A percentile compares a stretch with the other conserved stretches of the same genome.
Evolutionary conservation across 2,329 filamentous ascomycete species (phyloP).

Genomic region (Pseudogymnoascus sp.): DNA sequence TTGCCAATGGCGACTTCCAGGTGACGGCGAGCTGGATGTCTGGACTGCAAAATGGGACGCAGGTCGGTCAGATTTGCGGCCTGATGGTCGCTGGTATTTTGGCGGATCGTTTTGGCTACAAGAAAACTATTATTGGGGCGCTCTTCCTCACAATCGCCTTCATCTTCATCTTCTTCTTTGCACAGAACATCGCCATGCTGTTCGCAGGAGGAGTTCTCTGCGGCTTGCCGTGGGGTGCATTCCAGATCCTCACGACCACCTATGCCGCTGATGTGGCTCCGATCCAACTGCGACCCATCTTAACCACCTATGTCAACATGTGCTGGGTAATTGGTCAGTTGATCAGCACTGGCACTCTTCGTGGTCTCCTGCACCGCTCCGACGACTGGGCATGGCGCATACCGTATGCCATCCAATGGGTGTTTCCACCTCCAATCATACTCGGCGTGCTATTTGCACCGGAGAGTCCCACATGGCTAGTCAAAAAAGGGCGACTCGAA

Average conservation of each 20-base stretch:
- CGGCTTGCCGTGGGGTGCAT: conserved; percentile 40
- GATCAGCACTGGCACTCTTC: conserved; percentile 37
- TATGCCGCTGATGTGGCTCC: conserved; percentile 22
- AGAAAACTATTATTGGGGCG: conserved; percentile 33
- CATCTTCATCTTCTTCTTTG: conserved; percentile 39
- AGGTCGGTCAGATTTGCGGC: conserved; percentile 34
- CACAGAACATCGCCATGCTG: conserved; percentile 36
- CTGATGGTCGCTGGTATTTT: conserved; percentile 32
- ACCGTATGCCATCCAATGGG: conserved; percentile 26
- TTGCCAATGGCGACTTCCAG: conserved; percentile 26
- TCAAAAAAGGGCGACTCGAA: conserved; percentile 14
- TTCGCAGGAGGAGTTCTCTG: conserved; percentile 36
- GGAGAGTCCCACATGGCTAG: conserved; percentile 11
- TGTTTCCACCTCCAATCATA: neutral
- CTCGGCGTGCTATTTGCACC: neutral
- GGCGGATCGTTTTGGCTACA: conserved; percentile 31
- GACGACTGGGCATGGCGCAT: conserved; percentile 39
- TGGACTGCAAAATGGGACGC: conserved; percentile 31
- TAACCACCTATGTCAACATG: conserved; percentile 8
- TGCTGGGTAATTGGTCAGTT: conserved; percentile 9
- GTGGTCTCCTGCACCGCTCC: conserved; percentile 31
- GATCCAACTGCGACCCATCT: neutral
- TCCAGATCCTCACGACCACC: conserved; percentile 31
- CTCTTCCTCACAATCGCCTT: conserved; percentile 30
- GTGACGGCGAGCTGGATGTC: conserved; percentile 35